Evolutionary conservation across 2,329 filamentous ascomycete species (phyloP).

Genomic region (Sphaerulina vaccinii): DNA sequence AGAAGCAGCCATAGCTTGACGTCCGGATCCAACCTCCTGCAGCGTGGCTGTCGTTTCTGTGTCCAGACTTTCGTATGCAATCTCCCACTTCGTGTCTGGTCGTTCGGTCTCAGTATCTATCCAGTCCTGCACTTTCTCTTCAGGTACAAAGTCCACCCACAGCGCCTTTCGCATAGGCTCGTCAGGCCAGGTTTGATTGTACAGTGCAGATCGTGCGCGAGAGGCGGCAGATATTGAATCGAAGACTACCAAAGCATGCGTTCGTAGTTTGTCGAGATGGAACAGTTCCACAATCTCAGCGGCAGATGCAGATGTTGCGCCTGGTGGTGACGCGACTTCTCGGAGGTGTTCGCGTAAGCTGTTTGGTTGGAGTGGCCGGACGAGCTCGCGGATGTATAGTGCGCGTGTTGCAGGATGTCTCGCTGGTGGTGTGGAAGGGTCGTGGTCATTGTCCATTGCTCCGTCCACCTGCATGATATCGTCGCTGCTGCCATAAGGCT

Average conservation of each 20-base stretch:
- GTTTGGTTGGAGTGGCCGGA: constrained; percentile 74
- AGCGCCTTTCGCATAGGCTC: constrained; percentile 80
- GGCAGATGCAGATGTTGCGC: constrained; percentile 39
- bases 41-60: constrained; percentile 45
- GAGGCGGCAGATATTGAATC: constrained; percentile 67
- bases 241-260: constrained; percentile 82
- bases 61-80: constrained; percentile 59
- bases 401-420: constrained; percentile 57
- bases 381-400: constrained; percentile 86
- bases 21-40: constrained; percentile 24
- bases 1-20: constrained; percentile 21
- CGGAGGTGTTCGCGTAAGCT: constrained; percentile 68
- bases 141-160: constrained; percentile 86
- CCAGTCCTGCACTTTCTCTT: constrained; percentile 70
- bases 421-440: constrained; percentile 32
- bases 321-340: constrained; percentile 63
- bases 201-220: constrained; percentile 71
- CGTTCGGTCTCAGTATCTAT: constrained; percentile 62
- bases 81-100: constrained; percentile 64
- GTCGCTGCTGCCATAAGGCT: constrained; percentile 33
- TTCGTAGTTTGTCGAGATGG: constrained; percentile 80
- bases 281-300: constrained; percentile 61
- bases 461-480: constrained; percentile 31
- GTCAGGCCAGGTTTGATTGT: constrained; percentile 80
- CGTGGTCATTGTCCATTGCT: background rate